Base-by-base conservation (phyloP, 2,329 filamentous ascomycete genomes). In the Neofusicoccum parvum region DNA sequence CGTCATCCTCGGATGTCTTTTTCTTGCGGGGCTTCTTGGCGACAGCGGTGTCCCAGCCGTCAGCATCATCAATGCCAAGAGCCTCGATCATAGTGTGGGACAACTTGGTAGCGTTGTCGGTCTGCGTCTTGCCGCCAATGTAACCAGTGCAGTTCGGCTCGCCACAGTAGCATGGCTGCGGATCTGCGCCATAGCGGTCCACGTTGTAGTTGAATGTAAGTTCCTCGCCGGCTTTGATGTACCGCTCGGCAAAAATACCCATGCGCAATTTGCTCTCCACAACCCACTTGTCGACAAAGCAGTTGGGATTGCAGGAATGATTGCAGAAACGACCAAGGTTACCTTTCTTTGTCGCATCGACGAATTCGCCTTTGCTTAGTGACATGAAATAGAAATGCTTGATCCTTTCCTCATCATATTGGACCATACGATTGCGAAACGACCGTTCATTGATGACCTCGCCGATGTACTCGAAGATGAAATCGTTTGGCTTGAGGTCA, bases 361-460 rank as follows among this genome's bases (percentile, higher is more conserved):
- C 93, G 75, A 98, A 99, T 78, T 98, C 95, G 73, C 89, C 92
- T 78, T 96, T 96, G 75, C 88, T 96, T 68, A 99, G 88, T 34
- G 95, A 98, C 95, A 99, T 99, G 82, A 99, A 99, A 80, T 99
- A 99, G 78, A 99, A 99, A 80, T 99, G 95, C 78, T 96, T 97
- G 84, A 99, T 97, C 67, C 94, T 94, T 77, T 98, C 92, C 54
- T 95, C 87, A 75, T 97, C 93, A 79, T 99, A 99, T 73, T 96
- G 91, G 45, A 92, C 82, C 89, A 96, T 97, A 68, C 95, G 92
- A 66, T 89, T 88, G 65, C 93, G 91, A 75, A 98, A 98, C 11
- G 90, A 90, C 36, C 87, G 86, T 79, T 99, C 94, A 72, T 96
- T 94, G 76, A 99, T 97, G 71, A 98, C 95, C 80, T 99, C 95